Evolutionary conservation across 202 grass and related monocot species (phyloP), one percentile per base, ranked within the genome.

Genomic region (Saccharum hybrid): DNA sequence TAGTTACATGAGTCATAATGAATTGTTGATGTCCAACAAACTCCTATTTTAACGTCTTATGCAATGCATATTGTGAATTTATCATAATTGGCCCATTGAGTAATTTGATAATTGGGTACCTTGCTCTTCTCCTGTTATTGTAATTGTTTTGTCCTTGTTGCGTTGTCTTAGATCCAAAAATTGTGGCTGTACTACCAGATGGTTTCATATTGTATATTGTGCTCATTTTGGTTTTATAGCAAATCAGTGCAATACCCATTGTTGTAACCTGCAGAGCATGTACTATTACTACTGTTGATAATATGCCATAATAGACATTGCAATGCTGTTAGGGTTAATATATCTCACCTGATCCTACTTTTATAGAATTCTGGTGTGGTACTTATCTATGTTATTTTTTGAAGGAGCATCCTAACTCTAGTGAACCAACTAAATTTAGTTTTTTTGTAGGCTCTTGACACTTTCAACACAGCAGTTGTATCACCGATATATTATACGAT

Each of bases 401-500:
- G 6, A 54, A 10, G 31, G 12, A 59, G 9, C 15, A 77, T 75
- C 33, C 4, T 51, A 72, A 80, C 67, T 23, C 12, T n/a, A 31
- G 13, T 74, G 43, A 72, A 64, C 56, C 40, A 68, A 72, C 34
- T 28, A 30, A 74, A 0, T 81, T 86, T 83, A 49, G 14, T 16
- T 80, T 90, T 88, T 68, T 46, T 90, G 39, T 85, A 98, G 96
- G 96, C 96, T 86, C 92, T 98, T 87, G 96, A 98, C 67, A 98
- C 96, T 81, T 98, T 95, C 85, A 98, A 98, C 81, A 98, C 95
- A 43, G 95, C 92, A 67, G 90, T 98, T 76, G 92, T 95, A 75
- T 98, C 96, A 59, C 96, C 96, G 0, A 98, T 98, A 90, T 98
- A 98, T 68, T 98, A 98, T 86, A 93, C 93, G 4, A 98, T 98